Evolutionary conservation across 805 yeast genomes (phyloP).

Genomic region (Monosporozyma unispora): DNA sequence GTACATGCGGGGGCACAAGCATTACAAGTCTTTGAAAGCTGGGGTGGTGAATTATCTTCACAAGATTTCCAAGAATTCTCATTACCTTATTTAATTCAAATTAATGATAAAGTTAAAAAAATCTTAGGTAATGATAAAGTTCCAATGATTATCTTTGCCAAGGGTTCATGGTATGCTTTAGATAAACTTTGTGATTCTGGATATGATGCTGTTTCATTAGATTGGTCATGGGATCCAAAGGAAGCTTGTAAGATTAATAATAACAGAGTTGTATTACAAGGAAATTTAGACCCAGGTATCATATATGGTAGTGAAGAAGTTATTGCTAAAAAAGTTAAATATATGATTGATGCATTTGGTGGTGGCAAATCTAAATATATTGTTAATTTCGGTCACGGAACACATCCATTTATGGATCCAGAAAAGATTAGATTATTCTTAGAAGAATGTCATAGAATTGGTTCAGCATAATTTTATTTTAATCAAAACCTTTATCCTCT

Average conservation of each 20-base stretch:
- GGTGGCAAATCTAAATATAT: conserved; percentile 89
- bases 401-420: conserved; percentile 96
- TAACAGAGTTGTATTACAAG: conserved; percentile 81
- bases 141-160: conserved; percentile 86
- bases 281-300: conserved; percentile 91
- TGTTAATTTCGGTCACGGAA: conserved; percentile 95
- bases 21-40: conserved; percentile 91
- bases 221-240: conserved; percentile 81
- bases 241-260: conserved; percentile 70
- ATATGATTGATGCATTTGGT: conserved; percentile 87
- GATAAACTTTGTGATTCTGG: conserved; percentile 75
- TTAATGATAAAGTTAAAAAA: conserved; percentile 55
- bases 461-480: conserved; percentile 34
- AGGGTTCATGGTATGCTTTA: conserved; percentile 95
- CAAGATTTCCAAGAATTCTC: conserved; percentile 80
- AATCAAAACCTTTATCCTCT: neutral
- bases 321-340: conserved; percentile 71
- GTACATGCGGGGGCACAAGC: conserved; percentile 98
- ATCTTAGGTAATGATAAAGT: conserved; percentile 61
- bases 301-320: conserved; percentile 84
- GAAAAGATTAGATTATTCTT: conserved; percentile 78
- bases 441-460: conserved; percentile 78
- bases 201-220: conserved; percentile 83
- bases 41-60: conserved; percentile 97
- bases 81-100: conserved; percentile 77